Evolutionary conservation across 495 filamentous ascomycete species (phyloP).

Genomic region (Lindgomyces ingoldianus): DNA sequence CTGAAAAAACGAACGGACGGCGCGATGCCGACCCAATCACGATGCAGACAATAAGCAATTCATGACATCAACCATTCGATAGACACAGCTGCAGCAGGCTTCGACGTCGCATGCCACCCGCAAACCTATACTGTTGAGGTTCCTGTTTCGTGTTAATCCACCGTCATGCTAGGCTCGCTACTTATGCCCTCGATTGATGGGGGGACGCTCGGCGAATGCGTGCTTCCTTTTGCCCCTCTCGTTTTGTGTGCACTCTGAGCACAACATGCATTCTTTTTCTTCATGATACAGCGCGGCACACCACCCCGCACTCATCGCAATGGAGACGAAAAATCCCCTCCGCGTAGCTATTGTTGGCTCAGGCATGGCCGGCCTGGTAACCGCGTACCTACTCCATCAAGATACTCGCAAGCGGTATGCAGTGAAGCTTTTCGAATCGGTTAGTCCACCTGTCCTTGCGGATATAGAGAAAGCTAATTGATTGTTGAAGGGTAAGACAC

Average conservation of each 20-base stretch:
- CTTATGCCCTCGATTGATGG: not conserved
- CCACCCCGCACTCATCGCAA: not conserved
- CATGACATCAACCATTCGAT: no score
- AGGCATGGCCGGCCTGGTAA: constrained; percentile 57
- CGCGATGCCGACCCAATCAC: no score
- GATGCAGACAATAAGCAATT: not conserved
- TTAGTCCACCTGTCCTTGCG: constrained; percentile 44
- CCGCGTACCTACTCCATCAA: constrained; percentile 52
- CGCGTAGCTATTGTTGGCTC: constrained; percentile 56
- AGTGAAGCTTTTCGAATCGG: constrained; percentile 54
- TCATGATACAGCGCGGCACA: not conserved
- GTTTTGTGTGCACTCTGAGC: not conserved
- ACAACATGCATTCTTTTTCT: not conserved
- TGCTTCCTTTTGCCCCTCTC: not conserved
- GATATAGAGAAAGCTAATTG: constrained; percentile 1
- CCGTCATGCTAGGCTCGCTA: constrained; percentile 17
- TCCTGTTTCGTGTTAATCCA: constrained; percentile 41
- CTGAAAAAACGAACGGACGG: no score
- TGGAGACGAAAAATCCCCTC: constrained; percentile 10
- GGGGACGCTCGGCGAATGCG: not conserved
- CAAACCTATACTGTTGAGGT: not conserved
- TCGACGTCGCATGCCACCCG: not conserved
- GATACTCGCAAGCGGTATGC: constrained; percentile 50
- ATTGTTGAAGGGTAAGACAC: constrained; percentile 40
- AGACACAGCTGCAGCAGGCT: no score